Evolutionary conservation across 371 early-diverging fungal species (phyloP).

Genomic region (Amoeboaphelidium protococcarum): DNA sequence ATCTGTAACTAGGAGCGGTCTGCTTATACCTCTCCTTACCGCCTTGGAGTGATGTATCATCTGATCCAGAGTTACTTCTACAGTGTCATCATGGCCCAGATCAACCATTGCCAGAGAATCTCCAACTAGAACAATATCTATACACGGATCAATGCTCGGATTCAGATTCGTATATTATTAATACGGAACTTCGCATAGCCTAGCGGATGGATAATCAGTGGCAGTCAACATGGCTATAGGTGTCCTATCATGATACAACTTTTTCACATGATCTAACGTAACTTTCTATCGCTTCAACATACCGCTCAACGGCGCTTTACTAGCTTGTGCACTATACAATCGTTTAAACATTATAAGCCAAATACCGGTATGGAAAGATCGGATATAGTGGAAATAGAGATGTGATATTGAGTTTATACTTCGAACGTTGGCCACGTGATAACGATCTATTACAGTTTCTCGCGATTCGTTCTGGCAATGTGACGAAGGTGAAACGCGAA

Average conservation of each 20-base stretch:
- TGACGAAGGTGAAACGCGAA: too few species aligned
- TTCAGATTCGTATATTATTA: too few species aligned
- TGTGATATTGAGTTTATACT: too few species aligned
- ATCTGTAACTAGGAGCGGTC: constrained; percentile 54
- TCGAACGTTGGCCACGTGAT: too few species aligned
- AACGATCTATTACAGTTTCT: too few species aligned
- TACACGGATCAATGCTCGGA: too few species aligned
- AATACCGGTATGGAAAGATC: too few species aligned
- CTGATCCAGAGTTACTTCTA: constrained; percentile 59
- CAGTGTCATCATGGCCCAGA: constrained; percentile 59
- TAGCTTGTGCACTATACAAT: too few species aligned
- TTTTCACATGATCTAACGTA: constrained; percentile 43
- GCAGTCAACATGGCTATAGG: constrained; percentile 67
- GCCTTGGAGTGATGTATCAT: constrained; percentile 87
- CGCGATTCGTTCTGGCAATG: too few species aligned
- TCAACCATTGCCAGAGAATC: constrained; percentile 90
- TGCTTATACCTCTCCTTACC: constrained; percentile 45
- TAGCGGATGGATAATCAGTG: constrained; percentile 65
- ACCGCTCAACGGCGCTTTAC: too few species aligned
- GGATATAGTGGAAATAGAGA: too few species aligned
- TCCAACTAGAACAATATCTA: constrained; percentile 73
- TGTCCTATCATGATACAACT: constrained; percentile 32
- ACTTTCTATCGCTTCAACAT: constrained; percentile 51
- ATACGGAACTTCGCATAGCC: constrained; percentile 49
- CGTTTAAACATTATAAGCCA: too few species aligned